phyloP scores from a whole-genome alignment of 306 rosid genomes.

The Cicer yamashitae region DNA sequence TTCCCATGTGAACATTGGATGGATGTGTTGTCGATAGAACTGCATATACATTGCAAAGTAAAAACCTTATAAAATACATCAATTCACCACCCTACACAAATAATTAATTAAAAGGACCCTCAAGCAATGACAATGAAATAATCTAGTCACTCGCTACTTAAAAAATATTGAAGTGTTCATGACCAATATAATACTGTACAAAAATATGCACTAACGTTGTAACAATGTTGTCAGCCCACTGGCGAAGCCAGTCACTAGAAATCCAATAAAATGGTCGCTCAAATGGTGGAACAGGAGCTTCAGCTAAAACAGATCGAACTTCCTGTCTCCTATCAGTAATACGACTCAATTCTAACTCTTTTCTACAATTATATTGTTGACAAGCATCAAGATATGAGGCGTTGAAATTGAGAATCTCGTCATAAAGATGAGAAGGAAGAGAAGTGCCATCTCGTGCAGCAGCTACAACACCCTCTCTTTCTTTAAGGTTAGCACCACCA shows the following conservation, averaged over 20 bases:
- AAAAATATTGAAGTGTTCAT: conserved; percentile 13
- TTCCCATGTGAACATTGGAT: conserved; percentile 86
- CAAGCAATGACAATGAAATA: conserved; percentile 20
- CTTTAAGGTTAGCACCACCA: conserved; percentile 51
- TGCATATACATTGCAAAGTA: conserved; percentile 49
- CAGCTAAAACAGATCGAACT: conserved; percentile 81
- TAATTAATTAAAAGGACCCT: conserved; percentile 29
- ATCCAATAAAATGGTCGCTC: conserved; percentile 83
- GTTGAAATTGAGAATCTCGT: conserved; percentile 71
- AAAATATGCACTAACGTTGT: conserved; percentile 64
- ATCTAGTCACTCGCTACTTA: background rate
- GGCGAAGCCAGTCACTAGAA: conserved; percentile 91
- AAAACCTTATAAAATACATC: conserved; percentile 29
- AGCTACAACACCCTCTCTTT: conserved; percentile 49
- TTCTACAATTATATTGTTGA: conserved; percentile 58
- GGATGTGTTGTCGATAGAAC: conserved; percentile 72
- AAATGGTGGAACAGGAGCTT: conserved; percentile 75
- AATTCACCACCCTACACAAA: conserved; percentile 30
- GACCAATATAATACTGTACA: conserved; percentile 35
- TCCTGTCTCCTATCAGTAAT: conserved; percentile 79
- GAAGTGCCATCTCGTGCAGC: conserved; percentile 52
- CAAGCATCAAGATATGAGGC: conserved; percentile 65
- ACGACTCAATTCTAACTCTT: conserved; percentile 64
- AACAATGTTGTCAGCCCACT: conserved; percentile 84
- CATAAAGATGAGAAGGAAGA: conserved; percentile 71